Evolutionary conservation across 805 yeast genomes (phyloP).

Genomic region (Myxozyma mucilagina): DNA sequence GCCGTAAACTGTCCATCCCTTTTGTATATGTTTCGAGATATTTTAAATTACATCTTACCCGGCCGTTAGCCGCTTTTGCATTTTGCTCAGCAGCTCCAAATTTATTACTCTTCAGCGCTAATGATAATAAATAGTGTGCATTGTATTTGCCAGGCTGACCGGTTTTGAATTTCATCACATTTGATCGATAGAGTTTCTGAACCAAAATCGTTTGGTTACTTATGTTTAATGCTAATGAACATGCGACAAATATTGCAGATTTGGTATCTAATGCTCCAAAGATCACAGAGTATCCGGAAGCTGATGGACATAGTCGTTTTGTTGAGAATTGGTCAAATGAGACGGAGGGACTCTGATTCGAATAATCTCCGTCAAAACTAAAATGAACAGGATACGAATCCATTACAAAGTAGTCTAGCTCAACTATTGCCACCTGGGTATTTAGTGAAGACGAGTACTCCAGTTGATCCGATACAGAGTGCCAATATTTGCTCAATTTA

Average conservation of each 20-base stretch:
- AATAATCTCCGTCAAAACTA: not conserved
- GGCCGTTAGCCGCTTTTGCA: not conserved
- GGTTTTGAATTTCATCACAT: slow-evolving; percentile 10
- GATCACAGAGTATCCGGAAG: slow-evolving; percentile 11
- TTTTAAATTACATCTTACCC: slow-evolving; percentile 10
- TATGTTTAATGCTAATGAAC: slow-evolving; percentile 9
- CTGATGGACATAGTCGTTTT: not conserved
- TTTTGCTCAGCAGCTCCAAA: not conserved
- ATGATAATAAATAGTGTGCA: slow-evolving; percentile 7
- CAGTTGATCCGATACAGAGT: slow-evolving; percentile 6
- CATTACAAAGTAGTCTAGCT: slow-evolving; percentile 18
- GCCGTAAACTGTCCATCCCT: slow-evolving; percentile 7
- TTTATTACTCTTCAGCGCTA: slow-evolving; percentile 10
- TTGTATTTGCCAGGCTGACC: not conserved
- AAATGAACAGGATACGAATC: slow-evolving; percentile 10
- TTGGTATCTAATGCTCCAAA: slow-evolving; percentile 20
- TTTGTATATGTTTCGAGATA: slow-evolving; percentile 10
- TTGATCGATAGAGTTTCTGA: slow-evolving; percentile 9
- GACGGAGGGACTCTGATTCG: not conserved
- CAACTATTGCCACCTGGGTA: slow-evolving; percentile 11
- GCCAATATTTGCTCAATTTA: slow-evolving; percentile 15
- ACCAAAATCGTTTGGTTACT: slow-evolving; percentile 1
- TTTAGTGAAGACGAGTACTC: not conserved
- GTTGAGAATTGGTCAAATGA: slow-evolving; percentile 21
- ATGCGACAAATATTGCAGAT: slow-evolving; percentile 5